Percentiles rank a stretch among this genome's conserved stretches.
These are phyloP conservation scores for Ophiocordyceps camponoti-floridani DNA, from an alignment of 2,329 filamentous ascomycete genomes.

Conservation along the genomic window DNA sequence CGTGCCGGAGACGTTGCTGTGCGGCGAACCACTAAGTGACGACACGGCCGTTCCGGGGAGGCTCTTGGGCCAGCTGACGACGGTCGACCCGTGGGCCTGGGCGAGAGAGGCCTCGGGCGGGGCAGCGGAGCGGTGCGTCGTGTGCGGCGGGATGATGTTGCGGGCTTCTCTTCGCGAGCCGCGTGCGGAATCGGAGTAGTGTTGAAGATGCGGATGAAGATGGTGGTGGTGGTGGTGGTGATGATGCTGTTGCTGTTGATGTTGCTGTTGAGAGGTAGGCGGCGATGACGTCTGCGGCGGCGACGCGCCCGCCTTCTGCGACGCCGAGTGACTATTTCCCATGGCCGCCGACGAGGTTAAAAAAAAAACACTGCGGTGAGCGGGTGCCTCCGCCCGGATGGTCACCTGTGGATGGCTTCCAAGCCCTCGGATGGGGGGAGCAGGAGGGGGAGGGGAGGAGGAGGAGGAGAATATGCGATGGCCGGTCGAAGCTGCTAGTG, in stretches of 20 bases:
- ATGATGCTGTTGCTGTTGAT: too few relatives aligned
- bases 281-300: too few relatives aligned
- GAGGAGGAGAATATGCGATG: not conserved
- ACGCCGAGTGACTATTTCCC: conserved; percentile 20
- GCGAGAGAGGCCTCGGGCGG: conserved; percentile 44
- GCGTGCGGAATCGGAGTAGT: conserved; percentile 11
- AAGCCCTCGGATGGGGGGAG: not conserved
- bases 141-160: conserved; percentile 37
- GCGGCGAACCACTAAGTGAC: conserved; percentile 28
- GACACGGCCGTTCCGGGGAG: conserved; percentile 30
- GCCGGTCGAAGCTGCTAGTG: too few relatives aligned
- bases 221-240: too few relatives aligned
- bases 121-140: conserved; percentile 35
- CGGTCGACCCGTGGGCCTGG: conserved; percentile 39
- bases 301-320: conserved; percentile 10
- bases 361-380: not conserved
- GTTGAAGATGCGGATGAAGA: conserved; percentile 2
- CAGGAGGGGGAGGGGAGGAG: not conserved
- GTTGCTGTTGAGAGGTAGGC: too few relatives aligned
- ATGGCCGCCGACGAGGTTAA: conserved; percentile 6
- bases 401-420: not conserved
- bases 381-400: not conserved
- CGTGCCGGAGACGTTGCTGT: conserved; percentile 15
- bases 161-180: conserved; percentile 17
- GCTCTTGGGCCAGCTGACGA: conserved; percentile 25